Evolutionary conservation across 371 early-diverging fungal genomes (phyloP).

Genomic region (Dichotomocladium elegans): DNA sequence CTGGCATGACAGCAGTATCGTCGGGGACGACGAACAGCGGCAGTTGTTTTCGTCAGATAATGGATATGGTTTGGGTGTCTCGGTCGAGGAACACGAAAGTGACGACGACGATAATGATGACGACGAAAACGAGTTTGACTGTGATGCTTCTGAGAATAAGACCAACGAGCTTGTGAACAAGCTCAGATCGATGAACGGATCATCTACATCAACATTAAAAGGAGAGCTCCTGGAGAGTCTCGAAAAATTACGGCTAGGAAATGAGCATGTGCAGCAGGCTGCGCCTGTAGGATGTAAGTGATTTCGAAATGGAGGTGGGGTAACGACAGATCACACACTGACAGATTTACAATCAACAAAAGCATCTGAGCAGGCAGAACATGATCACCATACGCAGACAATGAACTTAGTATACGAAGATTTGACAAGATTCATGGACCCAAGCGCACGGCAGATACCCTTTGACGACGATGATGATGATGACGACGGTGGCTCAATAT

Average conservation of each 20-base stretch:
- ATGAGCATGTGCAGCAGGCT: slow-evolving; percentile 5
- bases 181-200: slow-evolving; percentile 32
- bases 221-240: slow-evolving; percentile 36
- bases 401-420: slow-evolving; percentile 37
- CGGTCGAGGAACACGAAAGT: slow-evolving; percentile 14
- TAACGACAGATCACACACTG: not conserved
- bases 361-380: not conserved
- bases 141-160: slow-evolving; percentile 8
- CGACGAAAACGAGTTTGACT: not conserved
- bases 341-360: too few relatives aligned
- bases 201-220: slow-evolving; percentile 19
- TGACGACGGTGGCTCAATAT: not conserved
- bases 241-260: slow-evolving; percentile 17
- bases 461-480: not conserved
- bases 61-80: slow-evolving; percentile 29
- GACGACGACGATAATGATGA: slow-evolving; percentile 12
- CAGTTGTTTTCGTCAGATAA: slow-evolving; percentile 16
- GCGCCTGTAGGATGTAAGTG: not conserved
- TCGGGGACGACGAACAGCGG: not conserved
- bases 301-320: not conserved
- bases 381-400: not conserved
- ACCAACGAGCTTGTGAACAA: slow-evolving; percentile 24
- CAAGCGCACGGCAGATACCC: slow-evolving; percentile 12
- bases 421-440: slow-evolving; percentile 48
- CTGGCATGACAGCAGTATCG: slow-evolving; percentile 24